phyloP scores from a whole-genome alignment of 768 basidiomycete genomes.

The Nidularia pulvinata region DNA sequence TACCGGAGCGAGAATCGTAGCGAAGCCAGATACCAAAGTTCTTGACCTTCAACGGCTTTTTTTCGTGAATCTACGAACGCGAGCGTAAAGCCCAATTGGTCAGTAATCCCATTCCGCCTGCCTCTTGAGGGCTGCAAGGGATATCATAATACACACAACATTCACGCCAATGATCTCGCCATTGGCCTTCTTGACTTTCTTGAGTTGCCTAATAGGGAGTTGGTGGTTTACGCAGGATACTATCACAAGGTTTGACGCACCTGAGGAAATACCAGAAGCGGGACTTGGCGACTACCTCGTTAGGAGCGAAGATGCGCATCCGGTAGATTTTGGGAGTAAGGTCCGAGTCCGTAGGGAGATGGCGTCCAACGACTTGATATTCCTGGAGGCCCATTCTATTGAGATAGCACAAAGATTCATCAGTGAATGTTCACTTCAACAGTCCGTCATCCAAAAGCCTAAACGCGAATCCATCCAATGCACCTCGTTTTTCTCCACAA shows the following conservation, averaged over 20 bases:
- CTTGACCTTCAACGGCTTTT: conserved; percentile 98
- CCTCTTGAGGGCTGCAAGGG: conserved; percentile 85
- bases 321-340: conserved; percentile 98
- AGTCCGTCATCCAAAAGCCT: conserved; percentile 8
- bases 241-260: conserved; percentile 32
- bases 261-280: conserved; percentile 99
- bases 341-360: conserved; percentile 91
- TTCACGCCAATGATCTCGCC: conserved; percentile 99
- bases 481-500: conserved; percentile 8
- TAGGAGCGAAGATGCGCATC: conserved; percentile 99
- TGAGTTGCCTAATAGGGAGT: conserved; percentile 66
- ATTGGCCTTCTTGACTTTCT: conserved; percentile 99
- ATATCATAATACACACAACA: conserved; percentile 78
- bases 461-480: conserved; percentile 20
- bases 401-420: conserved; percentile 6
- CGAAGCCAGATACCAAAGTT: conserved; percentile 99
- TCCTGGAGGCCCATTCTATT: conserved; percentile 80
- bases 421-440: background rate
- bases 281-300: conserved; percentile 98
- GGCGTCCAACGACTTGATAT: conserved; percentile 97
- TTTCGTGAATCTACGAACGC: conserved; percentile 86
- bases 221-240: background rate
- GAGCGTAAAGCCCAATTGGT: conserved; percentile 27
- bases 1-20: conserved; percentile 99
- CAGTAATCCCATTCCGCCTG: conserved; percentile 77